Evolutionary conservation across 768 basidiomycete species (phyloP), one percentile per base, ranked within the genome.

Genomic region (Auricularia heimuer): DNA sequence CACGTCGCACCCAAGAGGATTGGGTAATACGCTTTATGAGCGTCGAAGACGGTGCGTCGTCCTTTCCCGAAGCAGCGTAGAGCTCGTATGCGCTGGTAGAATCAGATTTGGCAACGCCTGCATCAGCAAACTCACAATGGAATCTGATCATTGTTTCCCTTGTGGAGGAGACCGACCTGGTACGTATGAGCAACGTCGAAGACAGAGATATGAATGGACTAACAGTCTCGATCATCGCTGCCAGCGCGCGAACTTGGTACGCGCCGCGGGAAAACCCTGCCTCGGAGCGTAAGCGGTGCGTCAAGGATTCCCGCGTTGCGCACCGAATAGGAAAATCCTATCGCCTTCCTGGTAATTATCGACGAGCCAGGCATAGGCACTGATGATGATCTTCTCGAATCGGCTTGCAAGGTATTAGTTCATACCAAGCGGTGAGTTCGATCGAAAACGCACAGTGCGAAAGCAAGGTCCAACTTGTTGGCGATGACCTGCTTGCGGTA

Each of bases 311-410:
- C 16, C 33, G 12, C 44, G 4, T n/a, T 34, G 58, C 70, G 39
- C 61, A 77, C 79, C 80, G 60, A 81, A 80, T 3, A 81, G 63
- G 67, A 73, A 80, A n/a, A 82, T 76, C 34, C 65, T 69, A 64
- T 81, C 80, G 1, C 78, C 78, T 34, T 72, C 67, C 7, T 62
- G 37, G 64, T 79, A 80, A 36, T 75, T 74, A 4, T 79, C 76
- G 11, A 77, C 73, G 7, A 80, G 73, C 79, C 80, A 80, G 24
- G 72, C 71, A 62, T 80, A 80, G 11, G 75, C 78, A 11, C 64
- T 67, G 63, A 77, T 67, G 61, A 80, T 68, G 56, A 71, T 74
- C 18, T 66, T 70, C 56, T 76, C 71, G 61, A 80, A 69, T 51
- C 76, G 77, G 72, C 79, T 80, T 29, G 29, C 29, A 24, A 10